Evolutionary conservation across 2,329 filamentous ascomycete species (phyloP).

Genomic region (Blastomyces emzantsi): DNA sequence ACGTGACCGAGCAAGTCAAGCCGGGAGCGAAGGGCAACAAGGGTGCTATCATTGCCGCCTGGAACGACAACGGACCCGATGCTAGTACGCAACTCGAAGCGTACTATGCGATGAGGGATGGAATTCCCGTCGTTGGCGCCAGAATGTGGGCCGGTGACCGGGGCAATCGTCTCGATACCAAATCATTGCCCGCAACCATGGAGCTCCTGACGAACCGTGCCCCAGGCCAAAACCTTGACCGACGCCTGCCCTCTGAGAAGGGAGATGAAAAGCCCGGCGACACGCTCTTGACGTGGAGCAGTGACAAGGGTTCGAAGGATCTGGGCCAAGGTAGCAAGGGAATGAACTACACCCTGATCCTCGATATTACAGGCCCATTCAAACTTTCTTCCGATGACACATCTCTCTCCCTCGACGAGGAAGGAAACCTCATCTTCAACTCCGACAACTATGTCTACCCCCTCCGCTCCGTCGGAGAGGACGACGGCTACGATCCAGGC

Average conservation of each 20-base stretch:
- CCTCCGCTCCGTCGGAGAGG: constrained; percentile 37
- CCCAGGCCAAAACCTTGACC: constrained; percentile 45
- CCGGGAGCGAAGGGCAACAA: constrained; percentile 33
- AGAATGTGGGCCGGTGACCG: constrained; percentile 48
- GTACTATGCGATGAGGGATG: constrained; percentile 44
- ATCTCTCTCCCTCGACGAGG: constrained; percentile 30
- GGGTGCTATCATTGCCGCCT: constrained; percentile 44
- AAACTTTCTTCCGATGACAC: constrained; percentile 38
- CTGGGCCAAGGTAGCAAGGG: constrained; percentile 45
- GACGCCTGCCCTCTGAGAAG: constrained; percentile 29
- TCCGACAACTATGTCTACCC: constrained; percentile 42
- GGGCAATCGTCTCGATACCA: constrained; percentile 32
- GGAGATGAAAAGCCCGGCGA: constrained; percentile 29
- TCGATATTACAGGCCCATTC: constrained; percentile 41
- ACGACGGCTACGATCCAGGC: constrained; percentile 39
- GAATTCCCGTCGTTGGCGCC: constrained; percentile 44
- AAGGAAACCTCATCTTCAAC: constrained; percentile 36
- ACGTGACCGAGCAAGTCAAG: constrained; percentile 41
- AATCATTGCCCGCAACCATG: constrained; percentile 33
- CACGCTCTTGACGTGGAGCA: constrained; percentile 26
- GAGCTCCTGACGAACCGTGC: constrained; percentile 34
- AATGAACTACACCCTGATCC: constrained; percentile 47
- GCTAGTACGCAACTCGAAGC: constrained; percentile 44
- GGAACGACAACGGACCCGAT: constrained; percentile 49
- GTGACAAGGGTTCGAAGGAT: constrained; percentile 27